A percentile compares a stretch with the other conserved stretches of the same genome.
These are phyloP conservation scores for Ciborinia camelliae DNA, from an alignment of 2,329 filamentous ascomycete genomes.

Conservation along the genomic window DNA sequence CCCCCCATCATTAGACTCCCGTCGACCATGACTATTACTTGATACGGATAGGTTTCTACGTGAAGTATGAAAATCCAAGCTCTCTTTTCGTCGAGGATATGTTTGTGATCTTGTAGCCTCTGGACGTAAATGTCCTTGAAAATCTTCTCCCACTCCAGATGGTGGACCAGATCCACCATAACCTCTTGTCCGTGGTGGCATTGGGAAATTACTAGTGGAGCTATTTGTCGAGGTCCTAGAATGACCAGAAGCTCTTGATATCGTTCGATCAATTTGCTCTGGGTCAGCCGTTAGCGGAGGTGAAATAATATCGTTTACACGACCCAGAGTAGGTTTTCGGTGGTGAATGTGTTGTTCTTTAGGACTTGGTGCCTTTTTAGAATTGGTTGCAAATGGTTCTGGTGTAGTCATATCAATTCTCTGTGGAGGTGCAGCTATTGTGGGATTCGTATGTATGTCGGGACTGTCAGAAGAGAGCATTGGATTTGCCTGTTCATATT, in stretches of 20 bases:
- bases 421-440: conserved; percentile 48
- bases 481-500: conserved; percentile 38
- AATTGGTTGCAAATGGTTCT: conserved; percentile 58
- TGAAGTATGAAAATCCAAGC: conserved; percentile 18
- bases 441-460: conserved; percentile 44
- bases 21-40: background rate
- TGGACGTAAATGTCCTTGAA: conserved; percentile 40
- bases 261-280: conserved; percentile 22
- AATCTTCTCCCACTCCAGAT: conserved; percentile 39
- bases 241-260: conserved; percentile 29
- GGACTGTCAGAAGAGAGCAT: conserved; percentile 40
- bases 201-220: conserved; percentile 27
- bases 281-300: conserved; percentile 17
- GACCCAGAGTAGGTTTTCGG: conserved; percentile 27
- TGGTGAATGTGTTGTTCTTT: conserved; percentile 34
- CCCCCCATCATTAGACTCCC: conserved; percentile 19
- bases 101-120: conserved; percentile 36
- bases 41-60: background rate
- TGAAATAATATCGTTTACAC: conserved; percentile 22
- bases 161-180: conserved; percentile 58
- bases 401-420: conserved; percentile 64
- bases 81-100: conserved; percentile 32
- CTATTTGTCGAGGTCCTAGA: conserved; percentile 29
- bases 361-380: conserved; percentile 32
- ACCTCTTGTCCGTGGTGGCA: conserved; percentile 45